Percentiles rank a stretch among this genome's conserved stretches.
phyloP scores from a whole-genome alignment of 805 yeast genomes.

The Saccharomyces jurei region DNA sequence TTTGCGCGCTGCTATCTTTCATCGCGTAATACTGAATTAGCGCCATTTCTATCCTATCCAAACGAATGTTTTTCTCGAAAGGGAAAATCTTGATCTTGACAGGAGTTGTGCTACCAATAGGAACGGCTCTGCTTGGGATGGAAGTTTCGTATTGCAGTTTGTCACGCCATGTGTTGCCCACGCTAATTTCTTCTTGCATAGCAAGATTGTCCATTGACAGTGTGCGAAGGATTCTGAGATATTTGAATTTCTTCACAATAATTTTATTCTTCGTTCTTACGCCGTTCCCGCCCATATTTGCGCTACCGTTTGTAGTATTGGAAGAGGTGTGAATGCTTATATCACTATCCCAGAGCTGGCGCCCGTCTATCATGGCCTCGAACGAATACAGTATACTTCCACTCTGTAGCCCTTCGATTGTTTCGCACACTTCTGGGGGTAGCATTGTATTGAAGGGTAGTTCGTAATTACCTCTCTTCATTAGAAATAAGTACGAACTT shows the following conservation, averaged over 20 bases:
- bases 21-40: slow-evolving; percentile 57
- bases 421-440: slow-evolving; percentile 79
- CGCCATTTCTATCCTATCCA: slow-evolving; percentile 60
- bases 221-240: slow-evolving; percentile 73
- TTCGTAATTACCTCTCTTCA: slow-evolving; percentile 72
- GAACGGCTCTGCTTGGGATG: slow-evolving; percentile 78
- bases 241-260: slow-evolving; percentile 42
- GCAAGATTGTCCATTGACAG: slow-evolving; percentile 66
- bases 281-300: not conserved
- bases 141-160: slow-evolving; percentile 82
- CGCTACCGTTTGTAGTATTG: not conserved
- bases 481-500: slow-evolving; percentile 22
- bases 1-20: slow-evolving; percentile 47
- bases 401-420: slow-evolving; percentile 80
- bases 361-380: slow-evolving; percentile 67
- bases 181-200: slow-evolving; percentile 67
- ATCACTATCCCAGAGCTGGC: slow-evolving; percentile 5
- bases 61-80: slow-evolving; percentile 61
- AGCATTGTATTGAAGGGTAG: slow-evolving; percentile 76
- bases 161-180: slow-evolving; percentile 84
- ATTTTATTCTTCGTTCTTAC: slow-evolving; percentile 39
- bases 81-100: slow-evolving; percentile 69
- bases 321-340: not conserved
- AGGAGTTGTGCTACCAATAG: slow-evolving; percentile 71
- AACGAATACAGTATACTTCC: slow-evolving; percentile 66